Evolutionary conservation across 441 rosid genomes (phyloP).

Genomic region (Arabidopsis hybrid): DNA sequence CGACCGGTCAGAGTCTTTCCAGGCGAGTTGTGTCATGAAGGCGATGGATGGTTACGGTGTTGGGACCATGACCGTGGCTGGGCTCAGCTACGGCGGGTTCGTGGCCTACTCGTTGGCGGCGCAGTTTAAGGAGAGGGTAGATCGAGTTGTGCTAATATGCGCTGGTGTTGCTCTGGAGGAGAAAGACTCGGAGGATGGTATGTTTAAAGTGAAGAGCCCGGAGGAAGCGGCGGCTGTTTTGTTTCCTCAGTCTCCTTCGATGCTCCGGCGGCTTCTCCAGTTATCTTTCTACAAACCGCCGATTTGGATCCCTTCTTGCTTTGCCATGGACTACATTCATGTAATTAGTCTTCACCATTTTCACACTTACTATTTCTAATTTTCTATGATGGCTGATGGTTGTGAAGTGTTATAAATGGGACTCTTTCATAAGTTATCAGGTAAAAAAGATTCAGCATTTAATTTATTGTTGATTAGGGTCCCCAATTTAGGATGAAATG

Average conservation of each 20-base stretch:
- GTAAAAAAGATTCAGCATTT: no score
- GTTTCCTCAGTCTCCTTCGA: conserved; percentile 25
- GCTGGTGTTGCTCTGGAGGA: conserved; percentile 21
- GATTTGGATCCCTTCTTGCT: conserved; percentile 23
- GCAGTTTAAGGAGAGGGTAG: conserved; percentile 30
- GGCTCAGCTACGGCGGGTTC: conserved; percentile 20
- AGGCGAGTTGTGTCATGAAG: conserved; percentile 19
- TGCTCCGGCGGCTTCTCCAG: conserved; percentile 17
- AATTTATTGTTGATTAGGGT: no score
- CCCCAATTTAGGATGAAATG: no score
- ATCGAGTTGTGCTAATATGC: conserved; percentile 25
- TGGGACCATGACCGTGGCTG: conserved; percentile 5
- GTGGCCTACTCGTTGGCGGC: conserved; percentile 19
- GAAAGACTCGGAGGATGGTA: conserved; percentile 13
- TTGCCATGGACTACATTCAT: conserved; percentile 30
- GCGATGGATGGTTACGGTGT: conserved; percentile 5
- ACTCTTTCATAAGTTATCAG: no score
- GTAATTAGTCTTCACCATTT: conserved; percentile 2
- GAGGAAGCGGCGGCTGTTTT: conserved; percentile 5
- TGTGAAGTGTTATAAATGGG: no score
- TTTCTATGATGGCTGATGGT: no score
- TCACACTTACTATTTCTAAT: no score
- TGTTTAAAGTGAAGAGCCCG: conserved; percentile 18
- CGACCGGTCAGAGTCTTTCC: conserved; percentile 23
- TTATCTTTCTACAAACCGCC: conserved; percentile 20